Base-by-base conservation (phyloP, 2,329 filamentous ascomycete genomes). In the Neocatenulostroma microsporum region DNA sequence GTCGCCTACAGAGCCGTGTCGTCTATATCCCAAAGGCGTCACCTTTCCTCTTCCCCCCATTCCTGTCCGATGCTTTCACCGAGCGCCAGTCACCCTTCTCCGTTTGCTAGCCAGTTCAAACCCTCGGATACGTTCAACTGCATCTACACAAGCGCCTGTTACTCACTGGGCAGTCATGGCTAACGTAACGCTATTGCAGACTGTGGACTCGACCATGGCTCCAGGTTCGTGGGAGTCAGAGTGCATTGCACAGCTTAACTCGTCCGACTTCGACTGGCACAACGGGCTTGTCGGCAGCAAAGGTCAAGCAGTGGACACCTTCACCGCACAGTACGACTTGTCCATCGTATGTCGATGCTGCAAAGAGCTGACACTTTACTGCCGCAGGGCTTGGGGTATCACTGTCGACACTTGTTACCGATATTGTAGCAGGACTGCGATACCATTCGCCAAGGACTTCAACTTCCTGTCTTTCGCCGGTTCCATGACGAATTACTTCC, bases 401-500 rank as follows among this genome's bases (percentile, higher is more conserved):
- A 24, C 23, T n/a, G n/a, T 24, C 23, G 23, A 8, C 8, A 24
- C 23, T 24, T 24, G 23, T n/a, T 24, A 24, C 23, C 23, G n/a
- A n/a, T 24, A 8, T n/a, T 24, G 23, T n/a, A 24, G n/a, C 8
- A n/a, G 9, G 23, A 24, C 8, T n/a, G 9, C 8, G 8, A 24
- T 24, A 8, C 23, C 23, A 24, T 24, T 9, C n/a, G 33, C 24
- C 2, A 30, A 45, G 41, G 20, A 14, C 3, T 51, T 51, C 40
- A 35, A 47, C 32, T 51, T 49, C 31, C 40, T 40, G 23, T n/a
- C 21, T 25, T 52, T 51, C 29, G 15, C 48, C 5, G 18, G 23
- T 4, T 36, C 44, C 15, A 44, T 48, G 28, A 46, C 46, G 12
- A 51, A 51, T 25, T 51, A 45, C 34, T 41, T 51, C 13, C 37